phyloP scores from a whole-genome alignment of 768 basidiomycete genomes.

The Chlorophyllum brunneum region DNA sequence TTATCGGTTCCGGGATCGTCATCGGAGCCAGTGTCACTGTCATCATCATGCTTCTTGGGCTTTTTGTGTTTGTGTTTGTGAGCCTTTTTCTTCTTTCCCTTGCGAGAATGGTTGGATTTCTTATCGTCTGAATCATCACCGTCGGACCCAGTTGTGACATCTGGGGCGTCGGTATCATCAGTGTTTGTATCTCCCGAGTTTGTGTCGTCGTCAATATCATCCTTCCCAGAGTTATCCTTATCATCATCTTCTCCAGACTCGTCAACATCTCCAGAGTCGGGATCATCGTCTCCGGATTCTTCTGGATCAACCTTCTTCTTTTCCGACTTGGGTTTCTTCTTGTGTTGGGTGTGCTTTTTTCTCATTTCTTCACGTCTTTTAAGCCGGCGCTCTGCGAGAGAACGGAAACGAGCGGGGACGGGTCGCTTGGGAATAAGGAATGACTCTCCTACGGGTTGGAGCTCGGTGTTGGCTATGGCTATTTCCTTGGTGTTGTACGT shows the following conservation, averaged over 20 bases:
- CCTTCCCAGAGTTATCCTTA: background rate
- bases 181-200: no score
- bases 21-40: background rate
- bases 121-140: no score
- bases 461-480: background rate
- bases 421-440: background rate
- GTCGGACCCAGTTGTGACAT: no score
- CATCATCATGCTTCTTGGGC: background rate
- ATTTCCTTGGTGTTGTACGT: background rate
- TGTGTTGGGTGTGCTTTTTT: background rate
- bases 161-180: no score
- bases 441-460: background rate
- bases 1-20: constrained; percentile 2
- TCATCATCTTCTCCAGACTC: constrained; percentile 5
- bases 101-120: background rate
- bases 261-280: constrained; percentile 4
- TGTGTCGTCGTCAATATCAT: no score
- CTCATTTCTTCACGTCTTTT: background rate
- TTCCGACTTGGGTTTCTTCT: background rate
- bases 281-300: constrained; percentile 5
- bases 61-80: no score
- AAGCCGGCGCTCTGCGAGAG: background rate
- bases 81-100: background rate
- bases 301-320: background rate
- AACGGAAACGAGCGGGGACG: background rate